Conservation (phyloP, 306 rosid species). For the Luffa acutangula region DNA sequence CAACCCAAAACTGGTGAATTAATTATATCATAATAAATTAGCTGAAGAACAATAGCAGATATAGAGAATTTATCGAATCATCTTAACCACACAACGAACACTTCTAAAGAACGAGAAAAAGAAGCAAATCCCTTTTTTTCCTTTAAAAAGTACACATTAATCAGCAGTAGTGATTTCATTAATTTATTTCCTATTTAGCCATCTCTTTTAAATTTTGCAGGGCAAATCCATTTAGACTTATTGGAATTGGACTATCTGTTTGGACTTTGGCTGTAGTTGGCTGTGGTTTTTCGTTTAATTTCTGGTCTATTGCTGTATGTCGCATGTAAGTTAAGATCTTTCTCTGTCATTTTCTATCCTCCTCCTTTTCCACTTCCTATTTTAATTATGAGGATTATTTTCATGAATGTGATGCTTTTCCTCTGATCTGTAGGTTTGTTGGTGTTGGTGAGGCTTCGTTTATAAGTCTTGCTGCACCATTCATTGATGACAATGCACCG, state of each 20-base stretch:
- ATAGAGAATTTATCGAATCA: not conserved
- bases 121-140: not conserved
- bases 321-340: slow-evolving; percentile 57
- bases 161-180: not conserved
- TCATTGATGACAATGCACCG: slow-evolving; percentile 88
- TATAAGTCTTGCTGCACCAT: slow-evolving; percentile 91
- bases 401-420: not conserved
- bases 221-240: slow-evolving; percentile 70
- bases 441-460: slow-evolving; percentile 96
- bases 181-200: not conserved
- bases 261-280: slow-evolving; percentile 64
- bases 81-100: not conserved
- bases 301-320: slow-evolving; percentile 69
- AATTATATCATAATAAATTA: not conserved
- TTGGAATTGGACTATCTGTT: slow-evolving; percentile 77
- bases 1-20: not conserved
- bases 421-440: slow-evolving; percentile 43
- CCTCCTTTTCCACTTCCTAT: not conserved
- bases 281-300: slow-evolving; percentile 50
- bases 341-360: not conserved
- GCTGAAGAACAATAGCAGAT: not conserved
- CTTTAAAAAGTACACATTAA: not conserved
- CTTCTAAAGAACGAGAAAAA: not conserved
- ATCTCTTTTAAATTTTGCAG: slow-evolving; percentile 34
- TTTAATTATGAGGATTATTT: not conserved